Percentiles rank a stretch among this genome's conserved stretches.
Evolutionary conservation across 352 stramenopile genomes (phyloP).

Genomic region (Phytophthora melonis): DNA sequence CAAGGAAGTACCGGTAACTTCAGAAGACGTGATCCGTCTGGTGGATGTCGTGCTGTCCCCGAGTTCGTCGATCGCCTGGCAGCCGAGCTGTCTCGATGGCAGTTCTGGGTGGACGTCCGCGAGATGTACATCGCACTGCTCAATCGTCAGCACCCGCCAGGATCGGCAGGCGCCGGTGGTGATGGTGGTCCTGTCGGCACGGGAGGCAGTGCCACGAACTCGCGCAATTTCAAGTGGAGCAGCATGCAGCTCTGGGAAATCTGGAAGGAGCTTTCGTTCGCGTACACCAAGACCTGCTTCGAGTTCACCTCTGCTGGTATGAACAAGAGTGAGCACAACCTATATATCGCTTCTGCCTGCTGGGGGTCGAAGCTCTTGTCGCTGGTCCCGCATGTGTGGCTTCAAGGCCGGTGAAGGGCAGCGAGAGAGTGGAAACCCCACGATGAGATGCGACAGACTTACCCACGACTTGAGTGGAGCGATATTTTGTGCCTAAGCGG

Average conservation of each 20-base stretch:
- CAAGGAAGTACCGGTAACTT: conserved; percentile 73
- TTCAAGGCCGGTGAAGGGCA: not conserved
- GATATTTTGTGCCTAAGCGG: conserved; percentile 7
- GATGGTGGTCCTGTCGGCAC: conserved; percentile 31
- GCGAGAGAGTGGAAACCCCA: conserved; percentile 17
- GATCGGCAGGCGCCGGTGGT: conserved; percentile 16
- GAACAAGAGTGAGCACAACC: conserved; percentile 71
- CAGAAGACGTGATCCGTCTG: conserved; percentile 77
- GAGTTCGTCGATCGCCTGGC: conserved; percentile 77
- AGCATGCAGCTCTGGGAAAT: conserved; percentile 88
- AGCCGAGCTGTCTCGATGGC: conserved; percentile 73
- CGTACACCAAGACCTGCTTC: conserved; percentile 86
- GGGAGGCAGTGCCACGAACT: conserved; percentile 47
- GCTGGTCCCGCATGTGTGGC: not conserved
- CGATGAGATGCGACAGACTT: conserved; percentile 28
- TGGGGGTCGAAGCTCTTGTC: conserved; percentile 26
- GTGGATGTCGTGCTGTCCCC: conserved; percentile 77
- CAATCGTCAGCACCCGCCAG: conserved; percentile 39
- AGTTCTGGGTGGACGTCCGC: conserved; percentile 83
- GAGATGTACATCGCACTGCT: conserved; percentile 79
- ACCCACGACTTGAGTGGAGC: not conserved
- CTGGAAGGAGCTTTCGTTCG: conserved; percentile 85
- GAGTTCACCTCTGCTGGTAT: conserved; percentile 88
- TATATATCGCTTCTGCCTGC: conserved; percentile 43
- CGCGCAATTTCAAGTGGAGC: conserved; percentile 80